Conservation (phyloP, 768 basidiomycete species). For the Tubosaeta sp. region DNA sequence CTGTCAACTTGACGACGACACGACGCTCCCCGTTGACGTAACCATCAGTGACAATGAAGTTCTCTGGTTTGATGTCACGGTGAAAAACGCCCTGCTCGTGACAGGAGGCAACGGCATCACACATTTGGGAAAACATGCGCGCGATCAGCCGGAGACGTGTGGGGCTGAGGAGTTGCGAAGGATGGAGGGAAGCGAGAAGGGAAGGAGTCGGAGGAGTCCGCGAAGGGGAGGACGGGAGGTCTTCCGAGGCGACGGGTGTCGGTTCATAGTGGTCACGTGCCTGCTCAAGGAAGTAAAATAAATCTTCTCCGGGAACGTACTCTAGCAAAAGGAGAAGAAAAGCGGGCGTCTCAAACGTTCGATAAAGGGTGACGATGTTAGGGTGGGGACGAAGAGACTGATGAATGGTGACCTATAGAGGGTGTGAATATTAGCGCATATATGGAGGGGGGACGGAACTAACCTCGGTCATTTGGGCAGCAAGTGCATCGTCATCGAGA, state of each 20-base stretch:
- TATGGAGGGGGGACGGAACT: slow-evolving; percentile 15
- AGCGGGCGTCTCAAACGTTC: slow-evolving; percentile 87
- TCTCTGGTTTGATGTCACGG: slow-evolving; percentile 99
- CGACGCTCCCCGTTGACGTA: slow-evolving; percentile 68
- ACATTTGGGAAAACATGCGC: slow-evolving; percentile 99
- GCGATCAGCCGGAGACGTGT: slow-evolving; percentile 90
- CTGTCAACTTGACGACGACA: slow-evolving; percentile 93
- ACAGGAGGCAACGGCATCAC: slow-evolving; percentile 92
- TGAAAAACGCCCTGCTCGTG: slow-evolving; percentile 90
- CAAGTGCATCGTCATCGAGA: slow-evolving; percentile 82
- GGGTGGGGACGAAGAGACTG: slow-evolving; percentile 86
- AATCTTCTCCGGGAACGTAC: slow-evolving; percentile 93
- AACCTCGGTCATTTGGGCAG: slow-evolving; percentile 89
- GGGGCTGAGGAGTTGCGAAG: slow-evolving; percentile 75
- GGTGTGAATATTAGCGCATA: slow-evolving; percentile 7
- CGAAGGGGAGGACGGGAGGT: slow-evolving; percentile 30
- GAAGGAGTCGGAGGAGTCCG: slow-evolving; percentile 92
- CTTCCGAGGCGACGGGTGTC: slow-evolving; percentile 28
- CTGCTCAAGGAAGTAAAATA: slow-evolving; percentile 98
- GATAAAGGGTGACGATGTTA: slow-evolving; percentile 93
- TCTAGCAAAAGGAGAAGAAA: slow-evolving; percentile 92
- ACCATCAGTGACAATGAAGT: slow-evolving; percentile 92
- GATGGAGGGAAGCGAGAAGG: slow-evolving; percentile 79
- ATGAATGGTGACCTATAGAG: slow-evolving; percentile 79
- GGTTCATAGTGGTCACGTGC: slow-evolving; percentile 80